Evolutionary conservation across 495 filamentous ascomycete species (phyloP).

Genomic region (Xylaria acuta): DNA sequence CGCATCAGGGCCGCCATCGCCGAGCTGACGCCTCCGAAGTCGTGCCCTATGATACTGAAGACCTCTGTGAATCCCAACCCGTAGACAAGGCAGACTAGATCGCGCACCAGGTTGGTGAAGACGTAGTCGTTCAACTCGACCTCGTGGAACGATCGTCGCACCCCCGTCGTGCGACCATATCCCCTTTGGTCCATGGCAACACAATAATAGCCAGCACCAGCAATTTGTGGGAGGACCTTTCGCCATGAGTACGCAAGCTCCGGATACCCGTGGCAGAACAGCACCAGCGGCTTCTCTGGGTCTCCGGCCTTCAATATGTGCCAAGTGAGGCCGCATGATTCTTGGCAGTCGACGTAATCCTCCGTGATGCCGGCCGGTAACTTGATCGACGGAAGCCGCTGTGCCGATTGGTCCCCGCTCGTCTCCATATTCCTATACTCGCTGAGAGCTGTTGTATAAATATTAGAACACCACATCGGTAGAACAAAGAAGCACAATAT

Average conservation of each 20-base stretch:
- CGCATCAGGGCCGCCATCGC: slow-evolving; percentile 66
- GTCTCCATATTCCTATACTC: background rate
- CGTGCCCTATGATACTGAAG: slow-evolving; percentile 69
- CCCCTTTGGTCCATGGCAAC: slow-evolving; percentile 73
- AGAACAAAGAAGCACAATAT: background rate
- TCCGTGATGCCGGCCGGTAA: slow-evolving; percentile 59
- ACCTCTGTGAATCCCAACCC: slow-evolving; percentile 64
- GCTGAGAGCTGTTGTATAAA: background rate
- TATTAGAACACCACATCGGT: background rate
- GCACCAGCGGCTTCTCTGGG: slow-evolving; percentile 60
- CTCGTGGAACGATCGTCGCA: slow-evolving; percentile 52
- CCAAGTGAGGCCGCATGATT: slow-evolving; percentile 58
- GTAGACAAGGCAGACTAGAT: slow-evolving; percentile 66
- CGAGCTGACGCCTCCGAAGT: slow-evolving; percentile 67
- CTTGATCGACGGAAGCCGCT: slow-evolving; percentile 52
- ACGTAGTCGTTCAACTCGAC: slow-evolving; percentile 65
- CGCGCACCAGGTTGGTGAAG: slow-evolving; percentile 65
- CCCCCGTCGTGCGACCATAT: slow-evolving; percentile 69
- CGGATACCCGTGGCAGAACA: slow-evolving; percentile 71
- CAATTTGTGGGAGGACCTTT: slow-evolving; percentile 62
- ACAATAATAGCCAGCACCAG: slow-evolving; percentile 64
- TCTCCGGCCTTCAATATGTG: slow-evolving; percentile 65
- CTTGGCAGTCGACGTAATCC: slow-evolving; percentile 55
- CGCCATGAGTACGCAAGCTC: slow-evolving; percentile 76
- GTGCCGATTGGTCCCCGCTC: background rate